A percentile compares a stretch with the other conserved stretches of the same genome.
These are phyloP conservation scores for Triticum aestivum DNA, from an alignment of 176 grass and related monocot genomes.

Conservation along the genomic window DNA sequence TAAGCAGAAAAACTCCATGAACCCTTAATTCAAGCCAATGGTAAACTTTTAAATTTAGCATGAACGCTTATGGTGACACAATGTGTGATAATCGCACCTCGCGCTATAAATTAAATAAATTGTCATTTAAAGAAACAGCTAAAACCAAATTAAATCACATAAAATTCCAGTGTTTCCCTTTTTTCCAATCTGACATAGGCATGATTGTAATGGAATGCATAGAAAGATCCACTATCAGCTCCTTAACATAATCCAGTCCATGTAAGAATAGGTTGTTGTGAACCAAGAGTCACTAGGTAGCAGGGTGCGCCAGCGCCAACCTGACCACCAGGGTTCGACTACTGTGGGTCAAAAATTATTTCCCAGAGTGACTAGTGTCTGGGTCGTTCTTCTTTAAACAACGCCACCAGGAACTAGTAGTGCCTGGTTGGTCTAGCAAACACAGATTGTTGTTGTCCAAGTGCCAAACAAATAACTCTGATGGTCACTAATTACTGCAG, in stretches of 20 bases:
- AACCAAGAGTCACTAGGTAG: not conserved
- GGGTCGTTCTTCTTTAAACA: not conserved
- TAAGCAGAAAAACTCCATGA: conserved; percentile 1
- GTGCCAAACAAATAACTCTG: conserved; percentile 18
- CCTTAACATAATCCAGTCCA: conserved; percentile 1
- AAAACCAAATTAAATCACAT: not conserved
- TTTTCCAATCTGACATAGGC: not conserved
- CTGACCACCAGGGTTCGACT: not conserved
- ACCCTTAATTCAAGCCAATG: conserved; percentile 8
- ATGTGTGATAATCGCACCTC: not conserved
- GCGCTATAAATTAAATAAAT: not conserved
- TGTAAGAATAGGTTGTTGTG: not conserved
- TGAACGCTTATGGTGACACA: not conserved
- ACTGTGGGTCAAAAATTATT: not conserved
- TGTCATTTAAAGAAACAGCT: conserved; percentile 11
- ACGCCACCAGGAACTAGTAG: not conserved
- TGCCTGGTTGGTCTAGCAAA: not conserved
- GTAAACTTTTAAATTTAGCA: conserved; percentile 19
- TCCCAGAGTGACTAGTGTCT: not conserved
- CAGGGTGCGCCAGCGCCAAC: not conserved
- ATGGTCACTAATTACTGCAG: conserved; percentile 16
- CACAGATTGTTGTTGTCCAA: not conserved
- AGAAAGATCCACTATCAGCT: not conserved
- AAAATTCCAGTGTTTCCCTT: not conserved
- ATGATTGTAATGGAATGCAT: not conserved